phyloP scores from a whole-genome alignment of 2,329 filamentous ascomycete genomes.

The Pseudopyricularia cyperi region DNA sequence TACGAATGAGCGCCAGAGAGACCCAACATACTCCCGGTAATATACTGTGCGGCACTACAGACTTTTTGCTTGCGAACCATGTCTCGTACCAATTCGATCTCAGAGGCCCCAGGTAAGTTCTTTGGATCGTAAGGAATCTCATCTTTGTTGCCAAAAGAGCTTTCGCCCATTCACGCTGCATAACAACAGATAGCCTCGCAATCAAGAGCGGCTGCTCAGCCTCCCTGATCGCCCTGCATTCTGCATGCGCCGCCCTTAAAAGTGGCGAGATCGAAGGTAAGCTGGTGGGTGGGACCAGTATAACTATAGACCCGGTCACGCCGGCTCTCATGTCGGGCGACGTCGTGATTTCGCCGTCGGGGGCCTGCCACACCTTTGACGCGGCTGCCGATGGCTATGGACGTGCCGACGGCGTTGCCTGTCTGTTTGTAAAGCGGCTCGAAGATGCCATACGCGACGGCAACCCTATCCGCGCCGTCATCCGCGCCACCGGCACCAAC shows the following conservation, averaged over 20 bases:
- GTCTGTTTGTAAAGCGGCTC: constrained; percentile 43
- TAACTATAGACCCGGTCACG: constrained; percentile 18
- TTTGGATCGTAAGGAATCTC: no score
- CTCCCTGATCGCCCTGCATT: no score
- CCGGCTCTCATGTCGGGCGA: constrained; percentile 18
- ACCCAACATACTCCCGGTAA: no score
- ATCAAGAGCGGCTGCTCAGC: no score
- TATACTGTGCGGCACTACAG: no score
- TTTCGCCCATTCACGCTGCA: no score
- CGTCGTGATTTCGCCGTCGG: constrained; percentile 20
- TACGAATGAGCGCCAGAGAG: no score
- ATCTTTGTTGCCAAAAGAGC: no score
- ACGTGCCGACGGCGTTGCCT: constrained; percentile 44
- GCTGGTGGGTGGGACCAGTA: constrained; percentile 25
- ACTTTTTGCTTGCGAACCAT: no score
- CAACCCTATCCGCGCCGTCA: constrained; percentile 38
- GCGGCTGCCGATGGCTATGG: constrained; percentile 40
- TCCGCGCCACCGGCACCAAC: constrained; percentile 36
- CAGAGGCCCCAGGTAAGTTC: no score
- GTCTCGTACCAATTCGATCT: no score
- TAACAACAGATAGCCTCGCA: no score
- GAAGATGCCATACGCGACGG: constrained; percentile 39
- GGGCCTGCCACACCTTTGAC: constrained; percentile 23
- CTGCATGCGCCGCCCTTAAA: constrained; percentile 17
- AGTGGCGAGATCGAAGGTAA: constrained; percentile 23